Conservation (phyloP, 2,329 filamentous ascomycete genomes). For the Fusarium nurragi region DNA sequence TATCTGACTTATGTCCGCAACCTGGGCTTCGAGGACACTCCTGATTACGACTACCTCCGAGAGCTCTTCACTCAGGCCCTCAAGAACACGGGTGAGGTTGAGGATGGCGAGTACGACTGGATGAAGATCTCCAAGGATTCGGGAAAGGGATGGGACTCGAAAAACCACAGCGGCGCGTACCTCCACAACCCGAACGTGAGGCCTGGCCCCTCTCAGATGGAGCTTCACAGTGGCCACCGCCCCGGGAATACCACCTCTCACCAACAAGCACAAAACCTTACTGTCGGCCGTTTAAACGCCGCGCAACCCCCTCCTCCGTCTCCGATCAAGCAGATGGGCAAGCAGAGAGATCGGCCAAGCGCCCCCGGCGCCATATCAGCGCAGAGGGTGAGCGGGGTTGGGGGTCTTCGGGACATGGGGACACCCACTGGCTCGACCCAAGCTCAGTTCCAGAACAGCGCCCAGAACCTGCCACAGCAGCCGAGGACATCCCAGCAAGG, state of each 20-base stretch:
- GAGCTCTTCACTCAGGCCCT: conserved; percentile 96
- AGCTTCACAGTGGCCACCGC: conserved; percentile 79
- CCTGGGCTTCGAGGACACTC: conserved; percentile 96
- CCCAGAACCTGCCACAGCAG: conserved; percentile 81
- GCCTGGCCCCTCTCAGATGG: conserved; percentile 84
- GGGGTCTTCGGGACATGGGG: conserved; percentile 77
- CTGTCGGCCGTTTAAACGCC: conserved; percentile 91
- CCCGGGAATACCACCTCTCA: conserved; percentile 72
- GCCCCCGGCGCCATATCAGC: conserved; percentile 75
- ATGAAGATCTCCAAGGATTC: conserved; percentile 90
- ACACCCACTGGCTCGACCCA: conserved; percentile 92
- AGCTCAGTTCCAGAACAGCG: conserved; percentile 96
- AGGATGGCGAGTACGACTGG: conserved; percentile 99
- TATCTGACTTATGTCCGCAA: conserved; percentile 98
- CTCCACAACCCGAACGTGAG: conserved; percentile 81
- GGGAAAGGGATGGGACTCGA: conserved; percentile 88
- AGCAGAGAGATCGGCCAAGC: conserved; percentile 79
- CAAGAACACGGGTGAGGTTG: conserved; percentile 92
- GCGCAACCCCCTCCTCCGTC: conserved; percentile 89
- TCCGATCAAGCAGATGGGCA: conserved; percentile 82
- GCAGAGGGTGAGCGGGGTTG: conserved; percentile 80
- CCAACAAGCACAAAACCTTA: conserved; percentile 71
- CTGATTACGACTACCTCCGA: conserved; percentile 96
- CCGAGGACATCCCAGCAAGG: conserved; percentile 70
- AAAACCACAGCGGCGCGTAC: conserved; percentile 69